phyloP scores from a whole-genome alignment of 441 rosid species.

The Gossypium schwendimanii region DNA sequence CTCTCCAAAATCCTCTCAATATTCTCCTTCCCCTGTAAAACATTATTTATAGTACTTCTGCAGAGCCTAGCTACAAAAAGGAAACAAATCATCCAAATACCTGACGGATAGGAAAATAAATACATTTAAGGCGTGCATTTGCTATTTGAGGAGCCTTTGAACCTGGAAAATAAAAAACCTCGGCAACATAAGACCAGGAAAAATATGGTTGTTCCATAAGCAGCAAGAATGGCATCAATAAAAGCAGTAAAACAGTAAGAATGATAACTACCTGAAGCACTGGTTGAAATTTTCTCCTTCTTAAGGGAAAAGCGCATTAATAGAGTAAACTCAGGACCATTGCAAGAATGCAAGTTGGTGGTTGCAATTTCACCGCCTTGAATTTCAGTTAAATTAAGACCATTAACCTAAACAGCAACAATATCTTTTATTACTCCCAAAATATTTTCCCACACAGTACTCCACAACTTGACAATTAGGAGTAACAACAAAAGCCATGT shows the following conservation, averaged over 20 bases:
- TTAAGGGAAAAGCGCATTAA: conserved; percentile 34
- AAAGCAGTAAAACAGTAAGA: neutral
- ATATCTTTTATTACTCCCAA: neutral
- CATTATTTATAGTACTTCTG: neutral
- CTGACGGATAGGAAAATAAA: conserved; percentile 57
- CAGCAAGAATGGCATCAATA: neutral
- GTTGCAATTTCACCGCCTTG: conserved; percentile 56
- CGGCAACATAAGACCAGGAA: conserved; percentile 3
- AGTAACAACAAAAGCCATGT: neutral
- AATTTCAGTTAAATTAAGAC: conserved; percentile 53
- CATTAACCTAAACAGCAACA: conserved; percentile 45
- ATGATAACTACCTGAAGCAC: conserved; percentile 17
- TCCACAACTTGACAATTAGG: neutral
- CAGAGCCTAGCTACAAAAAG: neutral
- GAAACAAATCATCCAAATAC: conserved; percentile 26
- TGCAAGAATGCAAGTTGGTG: conserved; percentile 60
- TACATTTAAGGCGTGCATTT: conserved; percentile 64
- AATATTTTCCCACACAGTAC: neutral
- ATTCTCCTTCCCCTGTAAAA: conserved; percentile 57
- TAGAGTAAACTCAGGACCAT: conserved; percentile 48
- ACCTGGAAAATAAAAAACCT: conserved; percentile 26
- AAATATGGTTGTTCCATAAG: neutral
- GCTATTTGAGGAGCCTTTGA: conserved; percentile 31
- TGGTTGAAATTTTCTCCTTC: conserved; percentile 11
- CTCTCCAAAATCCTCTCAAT: conserved; percentile 45